Evolutionary conservation across 352 stramenopile genomes (phyloP).

Genomic region (Blastocystis sp.): DNA sequence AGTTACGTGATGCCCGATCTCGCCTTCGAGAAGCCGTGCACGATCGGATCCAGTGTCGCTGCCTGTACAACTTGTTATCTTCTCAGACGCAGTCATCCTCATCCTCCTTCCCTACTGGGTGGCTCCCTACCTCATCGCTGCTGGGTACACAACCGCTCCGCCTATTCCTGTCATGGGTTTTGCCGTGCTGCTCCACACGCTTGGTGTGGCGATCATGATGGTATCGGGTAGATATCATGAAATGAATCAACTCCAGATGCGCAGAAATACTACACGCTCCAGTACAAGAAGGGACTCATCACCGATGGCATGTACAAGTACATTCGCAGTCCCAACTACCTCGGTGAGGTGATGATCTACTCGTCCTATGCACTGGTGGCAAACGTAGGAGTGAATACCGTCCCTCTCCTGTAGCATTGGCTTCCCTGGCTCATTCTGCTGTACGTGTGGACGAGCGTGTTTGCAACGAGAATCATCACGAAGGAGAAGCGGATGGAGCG

Average conservation of each 20-base stretch:
- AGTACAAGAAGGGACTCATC: slow-evolving; percentile 44
- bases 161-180: background rate
- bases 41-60: slow-evolving; percentile 28
- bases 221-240: background rate
- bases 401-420: background rate
- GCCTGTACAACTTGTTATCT: background rate
- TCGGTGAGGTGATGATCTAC: slow-evolving; percentile 45
- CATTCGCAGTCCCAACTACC: slow-evolving; percentile 46
- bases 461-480: slow-evolving; percentile 27
- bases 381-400: background rate
- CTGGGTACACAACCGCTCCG: slow-evolving; percentile 6
- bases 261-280: slow-evolving; percentile 46
- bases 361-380: slow-evolving; percentile 11
- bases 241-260: background rate
- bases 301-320: slow-evolving; percentile 44
- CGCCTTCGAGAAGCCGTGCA: slow-evolving; percentile 25
- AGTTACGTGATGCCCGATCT: slow-evolving; percentile 28
- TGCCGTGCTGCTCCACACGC: background rate
- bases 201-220: slow-evolving; percentile 39
- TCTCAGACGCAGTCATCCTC: background rate
- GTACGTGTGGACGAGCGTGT: slow-evolving; percentile 23
- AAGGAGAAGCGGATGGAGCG: slow-evolving; percentile 45
- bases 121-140: slow-evolving; percentile 19
- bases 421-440: slow-evolving; percentile 38
- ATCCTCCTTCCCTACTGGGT: slow-evolving; percentile 51